Evolutionary conservation across 2,329 filamentous ascomycete species (phyloP).

Genomic region (Byssochlamys sp.): DNA sequence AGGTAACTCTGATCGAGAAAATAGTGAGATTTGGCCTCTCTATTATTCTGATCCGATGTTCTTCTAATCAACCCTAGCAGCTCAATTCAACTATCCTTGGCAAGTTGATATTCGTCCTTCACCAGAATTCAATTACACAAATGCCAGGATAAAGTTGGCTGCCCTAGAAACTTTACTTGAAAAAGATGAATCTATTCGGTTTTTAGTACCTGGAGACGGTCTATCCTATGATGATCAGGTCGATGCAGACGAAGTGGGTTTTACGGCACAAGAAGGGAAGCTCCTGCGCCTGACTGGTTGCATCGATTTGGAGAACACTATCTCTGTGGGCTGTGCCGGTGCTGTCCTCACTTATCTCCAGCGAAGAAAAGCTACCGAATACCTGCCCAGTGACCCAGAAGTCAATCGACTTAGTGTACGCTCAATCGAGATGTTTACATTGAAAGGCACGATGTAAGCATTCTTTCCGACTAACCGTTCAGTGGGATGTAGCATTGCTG

Average conservation of each 20-base stretch:
- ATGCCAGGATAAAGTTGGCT: slow-evolving; percentile 57
- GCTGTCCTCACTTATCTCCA: slow-evolving; percentile 72
- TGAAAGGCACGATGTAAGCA: slow-evolving; percentile 51
- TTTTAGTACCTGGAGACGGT: slow-evolving; percentile 54
- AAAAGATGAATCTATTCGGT: slow-evolving; percentile 40
- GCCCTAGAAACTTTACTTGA: slow-evolving; percentile 46
- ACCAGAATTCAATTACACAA: slow-evolving; percentile 61
- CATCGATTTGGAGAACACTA: slow-evolving; percentile 62
- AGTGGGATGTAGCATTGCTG: slow-evolving; percentile 2
- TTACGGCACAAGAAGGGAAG: slow-evolving; percentile 51
- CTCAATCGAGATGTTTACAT: slow-evolving; percentile 63
- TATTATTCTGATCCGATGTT: neutral
- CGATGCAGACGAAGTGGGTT: slow-evolving; percentile 31
- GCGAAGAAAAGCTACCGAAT: slow-evolving; percentile 54
- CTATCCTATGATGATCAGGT: slow-evolving; percentile 35
- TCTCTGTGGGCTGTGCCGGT: slow-evolving; percentile 78
- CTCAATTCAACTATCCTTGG: slow-evolving; percentile 48
- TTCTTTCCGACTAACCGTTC: neutral
- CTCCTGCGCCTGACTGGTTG: slow-evolving; percentile 59
- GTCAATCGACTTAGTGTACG: slow-evolving; percentile 51
- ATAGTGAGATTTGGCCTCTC: slow-evolving; percentile 16
- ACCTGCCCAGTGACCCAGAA: slow-evolving; percentile 51
- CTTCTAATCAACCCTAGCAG: slow-evolving; percentile 21
- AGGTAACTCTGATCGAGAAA: slow-evolving; percentile 32
- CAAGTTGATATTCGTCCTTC: slow-evolving; percentile 59